Conservation (phyloP, 2,329 filamentous ascomycete species). For the Pseudogymnoascus sp. region DNA sequence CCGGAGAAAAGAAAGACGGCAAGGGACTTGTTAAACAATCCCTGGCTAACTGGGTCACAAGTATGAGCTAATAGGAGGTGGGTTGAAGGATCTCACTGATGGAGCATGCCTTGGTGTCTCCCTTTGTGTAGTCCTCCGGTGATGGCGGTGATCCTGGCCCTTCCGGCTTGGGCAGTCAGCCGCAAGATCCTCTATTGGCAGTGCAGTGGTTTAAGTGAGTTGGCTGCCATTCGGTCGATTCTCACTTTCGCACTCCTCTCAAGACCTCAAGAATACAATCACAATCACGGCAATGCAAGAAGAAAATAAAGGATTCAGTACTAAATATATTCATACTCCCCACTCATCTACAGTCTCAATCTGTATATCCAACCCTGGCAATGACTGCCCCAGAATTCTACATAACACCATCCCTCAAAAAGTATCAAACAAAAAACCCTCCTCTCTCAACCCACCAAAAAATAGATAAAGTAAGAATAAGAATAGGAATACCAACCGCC, state of each 20-base stretch:
- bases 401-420: background rate
- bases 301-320: background rate
- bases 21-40: slow-evolving; percentile 15
- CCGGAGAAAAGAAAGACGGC: slow-evolving; percentile 17
- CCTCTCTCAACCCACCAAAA: background rate
- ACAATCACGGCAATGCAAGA: background rate
- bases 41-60: slow-evolving; percentile 14
- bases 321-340: background rate
- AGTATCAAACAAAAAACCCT: background rate
- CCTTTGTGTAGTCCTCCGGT: background rate
- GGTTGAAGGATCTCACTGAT: background rate
- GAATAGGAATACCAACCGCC: background rate
- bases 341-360: background rate
- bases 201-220: background rate
- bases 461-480: background rate
- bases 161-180: background rate
- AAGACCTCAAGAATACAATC: background rate
- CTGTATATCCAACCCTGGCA: background rate
- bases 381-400: background rate
- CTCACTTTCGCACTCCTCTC: background rate
- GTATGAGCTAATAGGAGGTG: background rate
- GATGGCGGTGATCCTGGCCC: background rate
- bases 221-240: background rate
- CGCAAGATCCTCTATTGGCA: background rate
- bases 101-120: background rate